These are phyloP conservation scores for Eucalyptus regnans DNA, from an alignment of 345 rosid species.

Conservation along the genomic window DNA sequence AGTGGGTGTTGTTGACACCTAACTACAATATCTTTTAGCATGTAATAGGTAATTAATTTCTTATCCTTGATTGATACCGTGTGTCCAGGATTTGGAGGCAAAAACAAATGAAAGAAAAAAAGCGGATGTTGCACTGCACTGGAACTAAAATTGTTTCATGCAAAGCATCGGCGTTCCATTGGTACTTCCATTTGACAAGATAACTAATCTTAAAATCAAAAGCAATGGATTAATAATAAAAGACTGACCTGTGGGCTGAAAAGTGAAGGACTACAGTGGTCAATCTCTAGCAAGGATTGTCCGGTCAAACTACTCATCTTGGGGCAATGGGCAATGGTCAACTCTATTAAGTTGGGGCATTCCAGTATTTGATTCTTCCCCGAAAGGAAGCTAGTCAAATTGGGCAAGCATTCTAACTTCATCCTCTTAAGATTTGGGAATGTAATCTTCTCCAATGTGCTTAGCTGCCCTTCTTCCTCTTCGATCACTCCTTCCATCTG, in stretches of 20 bases:
- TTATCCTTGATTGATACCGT: no score
- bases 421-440: rapidly evolving
- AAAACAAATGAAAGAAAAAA: background rate
- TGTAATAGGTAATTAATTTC: no score
- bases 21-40: background rate
- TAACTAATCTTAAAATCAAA: background rate
- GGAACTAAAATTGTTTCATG: background rate
- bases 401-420: background rate
- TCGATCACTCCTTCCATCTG: background rate
- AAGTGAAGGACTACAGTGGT: background rate
- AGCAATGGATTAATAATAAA: background rate
- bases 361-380: background rate
- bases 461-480: background rate
- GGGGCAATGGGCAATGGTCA: background rate
- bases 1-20: background rate
- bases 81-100: rapidly evolving
- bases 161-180: background rate
- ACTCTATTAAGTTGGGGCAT: background rate
- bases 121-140: background rate
- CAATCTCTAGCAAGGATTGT: background rate
- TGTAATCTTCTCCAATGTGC: background rate
- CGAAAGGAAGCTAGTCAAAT: background rate
- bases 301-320: background rate
- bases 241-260: background rate
- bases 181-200: background rate